Base-by-base conservation (phyloP, 768 basidiomycete species). In the Suillus spraguei region DNA sequence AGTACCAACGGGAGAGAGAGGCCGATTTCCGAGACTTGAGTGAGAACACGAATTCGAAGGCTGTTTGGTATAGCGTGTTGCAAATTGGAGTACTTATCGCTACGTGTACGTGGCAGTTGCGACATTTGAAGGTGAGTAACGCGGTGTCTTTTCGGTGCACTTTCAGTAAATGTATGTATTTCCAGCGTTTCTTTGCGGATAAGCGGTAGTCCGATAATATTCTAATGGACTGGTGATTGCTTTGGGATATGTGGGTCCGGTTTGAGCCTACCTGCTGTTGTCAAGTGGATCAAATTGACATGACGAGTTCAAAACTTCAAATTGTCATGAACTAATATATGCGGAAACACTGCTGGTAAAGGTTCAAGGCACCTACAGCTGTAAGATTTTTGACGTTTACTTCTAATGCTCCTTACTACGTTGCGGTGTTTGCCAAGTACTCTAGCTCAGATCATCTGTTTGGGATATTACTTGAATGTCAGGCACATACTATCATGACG, bases 1-100 rank as follows among this genome's bases (percentile, higher is more conserved):
- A 96, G 77, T 99, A 98, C 73, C 97, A 99, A 80, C 84, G 97
- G 49, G 97, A 99, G 78, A 82, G 97, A 67, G 97, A 99, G 77
- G 82, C 92, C 13, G 90, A 92, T 69, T 99, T 91, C 73, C 81
- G 97, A 44, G 80, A 95, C 77, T 76, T 98, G 66, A 95, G 93
- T 69, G 97, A 99, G 77, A 75, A 77, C 17, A 97, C 94, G 44
- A 99, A 99, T 78, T 79, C 89, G n/a, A 81, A 89, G 64, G 95
- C 97, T 1, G 92, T 99, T 52, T 99, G 94, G 94, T 99, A 97
- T 77, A 95, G 89, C 70, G 54, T 98, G 33, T 83, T 86, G 39
- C 97, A 99, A 81, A 94, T 99, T 63, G 76, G 84, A 16, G 89
- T 97, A 13, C 78, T 99, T 49, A 75, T 98, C 52, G 85, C 79